These are phyloP conservation scores for Mycena polygramma DNA, from an alignment of 768 basidiomycete genomes.

Conservation along the genomic window DNA sequence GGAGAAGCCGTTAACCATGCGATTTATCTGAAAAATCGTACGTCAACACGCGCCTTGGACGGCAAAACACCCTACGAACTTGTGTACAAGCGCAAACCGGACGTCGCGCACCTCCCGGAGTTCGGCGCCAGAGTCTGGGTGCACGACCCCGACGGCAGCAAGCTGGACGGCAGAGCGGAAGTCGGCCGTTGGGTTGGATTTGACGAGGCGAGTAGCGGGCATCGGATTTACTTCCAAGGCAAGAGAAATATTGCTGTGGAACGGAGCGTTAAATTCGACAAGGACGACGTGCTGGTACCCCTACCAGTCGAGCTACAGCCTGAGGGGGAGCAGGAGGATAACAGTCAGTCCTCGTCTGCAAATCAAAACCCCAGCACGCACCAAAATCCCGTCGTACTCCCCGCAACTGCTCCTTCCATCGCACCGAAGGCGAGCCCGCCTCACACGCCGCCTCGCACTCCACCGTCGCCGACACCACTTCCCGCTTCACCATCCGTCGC, in stretches of 20 bases:
- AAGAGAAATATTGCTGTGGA: conserved; percentile 44
- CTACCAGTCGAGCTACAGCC: conserved; percentile 25
- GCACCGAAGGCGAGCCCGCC: not conserved
- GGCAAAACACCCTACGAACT: conserved; percentile 42
- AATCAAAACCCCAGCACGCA: conserved; percentile 11
- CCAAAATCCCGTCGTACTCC: too few species aligned
- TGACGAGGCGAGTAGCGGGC: conserved; percentile 48
- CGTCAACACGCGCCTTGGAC: conserved; percentile 38
- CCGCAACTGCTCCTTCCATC: not conserved
- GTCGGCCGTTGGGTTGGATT: conserved; percentile 53
- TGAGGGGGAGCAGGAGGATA: conserved; percentile 41
- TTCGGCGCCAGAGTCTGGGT: conserved; percentile 45
- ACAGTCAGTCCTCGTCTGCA: conserved; percentile 28
- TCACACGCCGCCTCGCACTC: not conserved
- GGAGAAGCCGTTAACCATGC: conserved; percentile 45
- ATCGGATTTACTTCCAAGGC: conserved; percentile 48
- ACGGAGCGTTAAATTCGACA: conserved; percentile 45
- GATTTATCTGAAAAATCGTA: conserved; percentile 26
- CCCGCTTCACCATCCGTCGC: conserved; percentile 7
- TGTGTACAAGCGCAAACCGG: conserved; percentile 38
- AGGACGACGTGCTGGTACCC: conserved; percentile 29
- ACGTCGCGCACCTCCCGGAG: conserved; percentile 37
- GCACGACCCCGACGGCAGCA: conserved; percentile 37
- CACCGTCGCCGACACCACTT: conserved; percentile 6
- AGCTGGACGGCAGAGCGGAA: conserved; percentile 43